These are phyloP conservation scores for Pyronema domesticum DNA, from an alignment of 495 filamentous ascomycete species.

Conservation along the genomic window DNA sequence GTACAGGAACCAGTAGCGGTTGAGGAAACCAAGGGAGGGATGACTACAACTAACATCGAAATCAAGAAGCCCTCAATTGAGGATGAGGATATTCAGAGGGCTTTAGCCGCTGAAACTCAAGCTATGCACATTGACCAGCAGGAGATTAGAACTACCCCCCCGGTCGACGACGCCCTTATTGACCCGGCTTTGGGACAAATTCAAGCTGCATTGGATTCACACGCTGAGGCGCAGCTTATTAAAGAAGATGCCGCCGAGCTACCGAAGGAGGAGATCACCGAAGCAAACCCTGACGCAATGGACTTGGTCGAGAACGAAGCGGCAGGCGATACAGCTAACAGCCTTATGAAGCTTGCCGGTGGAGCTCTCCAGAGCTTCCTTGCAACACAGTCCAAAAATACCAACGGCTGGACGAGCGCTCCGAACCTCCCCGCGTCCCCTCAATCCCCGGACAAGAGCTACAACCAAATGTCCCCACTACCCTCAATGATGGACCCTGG, in stretches of 20 bases:
- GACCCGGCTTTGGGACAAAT: too few species aligned
- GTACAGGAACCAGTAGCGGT: too few species aligned
- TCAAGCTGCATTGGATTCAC: too few species aligned
- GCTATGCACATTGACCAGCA: too few species aligned
- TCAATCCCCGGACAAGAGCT: conserved; percentile 11
- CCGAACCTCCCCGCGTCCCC: conserved; percentile 14
- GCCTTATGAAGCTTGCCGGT: conserved; percentile 20
- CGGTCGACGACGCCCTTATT: too few species aligned
- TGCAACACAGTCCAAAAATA: conserved; percentile 9
- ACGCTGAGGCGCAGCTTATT: too few species aligned
- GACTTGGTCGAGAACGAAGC: neutral
- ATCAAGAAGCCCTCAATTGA: conserved; percentile 16
- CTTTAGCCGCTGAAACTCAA: too few species aligned
- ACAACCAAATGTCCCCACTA: conserved; percentile 11
- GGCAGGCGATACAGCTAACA: conserved; percentile 11
- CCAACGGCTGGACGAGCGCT: conserved; percentile 5
- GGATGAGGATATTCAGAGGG: neutral
- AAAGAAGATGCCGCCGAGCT: too few species aligned
- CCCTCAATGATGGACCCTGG: conserved; percentile 17
- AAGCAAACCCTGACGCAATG: neutral
- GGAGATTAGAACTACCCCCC: too few species aligned
- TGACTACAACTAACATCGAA: neutral
- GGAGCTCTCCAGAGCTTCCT: conserved; percentile 10
- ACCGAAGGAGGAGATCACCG: too few species aligned
- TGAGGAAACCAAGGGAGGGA: too few species aligned